Base-by-base conservation (phyloP, 208 protist species). In the Wallacemonas sp. region DNA sequence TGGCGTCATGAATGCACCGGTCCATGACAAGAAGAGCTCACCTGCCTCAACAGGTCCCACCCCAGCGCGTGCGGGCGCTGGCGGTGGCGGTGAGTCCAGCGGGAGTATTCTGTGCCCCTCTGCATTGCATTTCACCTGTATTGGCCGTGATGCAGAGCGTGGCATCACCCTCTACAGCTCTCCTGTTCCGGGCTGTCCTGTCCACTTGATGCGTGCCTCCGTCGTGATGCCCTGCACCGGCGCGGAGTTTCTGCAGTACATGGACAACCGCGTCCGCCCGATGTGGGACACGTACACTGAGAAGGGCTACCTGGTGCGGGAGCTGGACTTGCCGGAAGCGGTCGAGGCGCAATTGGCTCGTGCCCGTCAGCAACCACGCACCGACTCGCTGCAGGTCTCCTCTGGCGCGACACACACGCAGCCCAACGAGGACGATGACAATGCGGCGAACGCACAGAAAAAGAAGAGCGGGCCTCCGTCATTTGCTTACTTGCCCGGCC, bases 121-220 rank as follows among this genome's bases (percentile, higher is more conserved):
- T 44, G 2, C 66, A 47, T 36, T 86, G 39, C 39, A 36, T n/a
- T 93, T 90, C 63, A 64, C 49, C 17, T 71, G 63, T 59, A 80
- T 90, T 55, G 76, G 69, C 5, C 68, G 62, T 2, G 79, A 93
- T 65, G 19, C 9, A 0, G 44, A 70, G 17, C 73, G 64, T 24
- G 80, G 76, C 15, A 79, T 86, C 28, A 62, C 58, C 11, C 53
- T 93, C 21, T 84, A 77, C 72, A 93, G 83, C 39, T 55, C 81
- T 15, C 75, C 84, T 0, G 80, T 90, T 8, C 75, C 82, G 61
- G 53, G 77, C 26, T 88, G 68, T 33, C 78, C 84, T 14, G 81
- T 94, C 33, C 82, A 90, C 44, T 49, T 94, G 33, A 91, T 94
- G 82, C 80, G 82, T 15, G 82, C 80, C n/a, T 73, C 77, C 42